These are phyloP conservation scores for Clarireedia hainanense DNA, from an alignment of 2,329 filamentous ascomycete genomes.

Conservation along the genomic window DNA sequence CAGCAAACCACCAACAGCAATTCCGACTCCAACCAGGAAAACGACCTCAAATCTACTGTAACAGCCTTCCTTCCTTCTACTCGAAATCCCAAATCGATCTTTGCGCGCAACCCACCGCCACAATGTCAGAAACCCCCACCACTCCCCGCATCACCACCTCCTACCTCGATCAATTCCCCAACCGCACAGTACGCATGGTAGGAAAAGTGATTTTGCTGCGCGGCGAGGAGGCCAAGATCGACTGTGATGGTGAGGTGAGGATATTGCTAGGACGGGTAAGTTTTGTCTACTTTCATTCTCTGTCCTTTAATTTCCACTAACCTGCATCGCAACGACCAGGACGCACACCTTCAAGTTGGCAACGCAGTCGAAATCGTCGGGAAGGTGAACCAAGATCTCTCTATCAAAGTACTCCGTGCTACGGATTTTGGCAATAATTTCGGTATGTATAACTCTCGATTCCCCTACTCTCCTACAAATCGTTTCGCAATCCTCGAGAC, in stretches of 20 bases:
- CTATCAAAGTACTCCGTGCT: constrained; percentile 61
- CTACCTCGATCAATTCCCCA: constrained; percentile 70
- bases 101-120: background rate
- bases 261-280: constrained; percentile 58
- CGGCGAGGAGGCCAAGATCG: constrained; percentile 72
- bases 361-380: constrained; percentile 72
- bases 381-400: constrained; percentile 67
- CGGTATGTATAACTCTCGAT: constrained; percentile 43
- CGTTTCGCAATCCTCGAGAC: background rate
- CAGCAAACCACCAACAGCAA: too few relatives aligned
- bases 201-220: constrained; percentile 78
- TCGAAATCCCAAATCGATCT: too few relatives aligned
- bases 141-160: constrained; percentile 76
- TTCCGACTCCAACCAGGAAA: too few relatives aligned
- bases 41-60: too few relatives aligned
- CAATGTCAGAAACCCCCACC: constrained; percentile 29
- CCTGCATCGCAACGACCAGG: constrained; percentile 37
- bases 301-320: background rate
- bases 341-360: constrained; percentile 60
- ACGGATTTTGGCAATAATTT: constrained; percentile 60
- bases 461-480: background rate
- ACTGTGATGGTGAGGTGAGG: constrained; percentile 70
- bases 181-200: constrained; percentile 71
- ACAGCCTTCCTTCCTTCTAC: too few relatives aligned
- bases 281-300: background rate